Evolutionary conservation across 2,329 filamentous ascomycete genomes (phyloP).

Genomic region (Colletotrichum noveboracense): DNA sequence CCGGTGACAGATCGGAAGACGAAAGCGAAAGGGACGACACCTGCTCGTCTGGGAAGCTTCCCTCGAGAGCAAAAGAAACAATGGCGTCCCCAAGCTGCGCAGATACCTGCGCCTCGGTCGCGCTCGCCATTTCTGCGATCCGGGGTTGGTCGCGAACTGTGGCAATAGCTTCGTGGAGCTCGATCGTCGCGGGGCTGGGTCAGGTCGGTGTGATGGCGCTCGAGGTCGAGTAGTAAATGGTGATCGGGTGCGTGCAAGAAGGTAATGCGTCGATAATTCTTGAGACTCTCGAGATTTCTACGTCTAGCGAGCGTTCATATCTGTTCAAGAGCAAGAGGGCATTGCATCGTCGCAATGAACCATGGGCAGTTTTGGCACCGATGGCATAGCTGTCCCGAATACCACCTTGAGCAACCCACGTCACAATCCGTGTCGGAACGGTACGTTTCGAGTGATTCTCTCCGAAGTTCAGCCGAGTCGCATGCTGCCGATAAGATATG

Average conservation of each 20-base stretch:
- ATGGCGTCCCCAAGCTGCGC: conserved; percentile 43
- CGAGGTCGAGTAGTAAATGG: not conserved
- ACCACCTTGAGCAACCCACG: conserved; percentile 11
- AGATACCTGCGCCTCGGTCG: conserved; percentile 28
- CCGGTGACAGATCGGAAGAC: conserved; percentile 41
- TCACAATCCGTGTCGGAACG: not conserved
- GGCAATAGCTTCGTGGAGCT: not conserved
- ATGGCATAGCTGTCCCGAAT: conserved; percentile 19
- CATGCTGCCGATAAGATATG: not conserved
- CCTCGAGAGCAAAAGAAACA: conserved; percentile 44
- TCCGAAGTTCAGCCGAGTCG: conserved; percentile 9
- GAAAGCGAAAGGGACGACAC: conserved; percentile 40
- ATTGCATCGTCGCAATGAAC: conserved; percentile 2
- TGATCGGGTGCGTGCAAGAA: not conserved
- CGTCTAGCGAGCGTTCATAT: not conserved
- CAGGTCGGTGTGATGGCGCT: not conserved
- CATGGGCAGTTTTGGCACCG: not conserved
- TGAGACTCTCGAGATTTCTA: not conserved
- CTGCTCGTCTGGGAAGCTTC: conserved; percentile 44
- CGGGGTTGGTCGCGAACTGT: not conserved
- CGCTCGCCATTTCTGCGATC: conserved; percentile 32
- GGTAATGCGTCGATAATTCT: not conserved
- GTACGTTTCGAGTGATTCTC: not conserved
- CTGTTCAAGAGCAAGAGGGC: not conserved
- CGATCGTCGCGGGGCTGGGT: not conserved